Base-by-base conservation (phyloP, 176 grass and related monocot species). In the Oryza australiensis region DNA sequence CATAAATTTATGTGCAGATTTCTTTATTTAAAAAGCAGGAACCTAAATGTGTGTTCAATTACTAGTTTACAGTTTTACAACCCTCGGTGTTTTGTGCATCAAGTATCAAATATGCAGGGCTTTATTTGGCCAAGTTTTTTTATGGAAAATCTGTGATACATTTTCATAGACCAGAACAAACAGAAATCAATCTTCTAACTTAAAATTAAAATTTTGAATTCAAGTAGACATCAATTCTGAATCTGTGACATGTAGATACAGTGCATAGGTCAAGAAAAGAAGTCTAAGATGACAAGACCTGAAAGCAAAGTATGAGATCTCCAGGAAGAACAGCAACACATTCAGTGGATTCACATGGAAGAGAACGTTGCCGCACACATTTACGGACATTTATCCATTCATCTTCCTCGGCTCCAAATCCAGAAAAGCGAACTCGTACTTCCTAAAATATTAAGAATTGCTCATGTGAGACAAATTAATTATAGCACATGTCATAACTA, bases 281-380 rank as follows among this genome's bases (percentile, higher is more conserved):
- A 12, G 38, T 75, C 5, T 72, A 77, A 67, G 26, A 59, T 62
- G 30, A 62, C 0, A 68, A 38, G 6, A 94, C 93, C 93, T 94
- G 93, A 60, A 94, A 94, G 68, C 93, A 94, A 68, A 92, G 93
- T 64, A 94, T 94, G 59, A 92, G 93, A 5, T 94, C 93, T 37
- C 93, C 87, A 57, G 89, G 93, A 90, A 92, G 89, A 46, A 94
- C 93, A 7, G 89, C 93, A 81, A 90, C 82, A 72, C 93, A 94
- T 90, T 94, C 93, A 48, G 87, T 84, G 27, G 89, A 76, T 82
- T 92, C 93, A 33, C 93, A 94, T 62, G 93, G 93, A 86, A 8
- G 35, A 37, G 35, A 37, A 37, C 35, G 35, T 37, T 37, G 35
- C 35, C 35, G 35, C 7, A 37, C 35, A 37, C 35, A 37, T 37